Evolutionary conservation across 345 rosid genomes (phyloP).

Genomic region (Camelina laxa): DNA sequence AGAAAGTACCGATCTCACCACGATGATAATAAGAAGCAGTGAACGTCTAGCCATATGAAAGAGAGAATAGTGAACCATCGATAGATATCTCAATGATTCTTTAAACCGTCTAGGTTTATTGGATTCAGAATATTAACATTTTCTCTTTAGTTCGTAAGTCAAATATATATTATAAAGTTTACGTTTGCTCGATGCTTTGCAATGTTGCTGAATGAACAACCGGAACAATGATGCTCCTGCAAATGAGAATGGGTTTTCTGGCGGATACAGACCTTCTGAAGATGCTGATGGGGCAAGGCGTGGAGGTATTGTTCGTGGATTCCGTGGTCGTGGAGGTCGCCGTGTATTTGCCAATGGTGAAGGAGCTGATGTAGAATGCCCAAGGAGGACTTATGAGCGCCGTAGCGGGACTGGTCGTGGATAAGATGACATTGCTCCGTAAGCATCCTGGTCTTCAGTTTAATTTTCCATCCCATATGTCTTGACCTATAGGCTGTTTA

Average conservation of each 20-base stretch:
- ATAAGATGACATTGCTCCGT: conserved; percentile 81
- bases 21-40: too few relatives aligned
- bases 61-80: too few relatives aligned
- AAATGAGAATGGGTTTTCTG: conserved; percentile 47
- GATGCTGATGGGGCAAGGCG: conserved; percentile 64
- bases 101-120: too few relatives aligned
- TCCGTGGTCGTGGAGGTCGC: conserved; percentile 56
- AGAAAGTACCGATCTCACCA: too few relatives aligned
- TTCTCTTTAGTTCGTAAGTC: too few relatives aligned
- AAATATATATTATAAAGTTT: too few relatives aligned
- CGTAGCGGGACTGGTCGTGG: conserved; percentile 94
- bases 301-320: conserved; percentile 56
- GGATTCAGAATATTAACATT: too few relatives aligned
- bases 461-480: not conserved
- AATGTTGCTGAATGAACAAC: conserved; percentile 31
- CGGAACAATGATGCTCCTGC: conserved; percentile 50
- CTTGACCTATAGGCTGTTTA: not conserved
- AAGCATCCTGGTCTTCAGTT: conserved; percentile 27
- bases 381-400: conserved; percentile 69
- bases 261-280: conserved; percentile 51
- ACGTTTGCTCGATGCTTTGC: too few relatives aligned
- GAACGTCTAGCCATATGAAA: too few relatives aligned
- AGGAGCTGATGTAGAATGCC: conserved; percentile 66
- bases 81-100: too few relatives aligned
- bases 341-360: conserved; percentile 73